Conservation (phyloP, 169 alveolate genomes). For the Cryptosporidium baileyi region DNA sequence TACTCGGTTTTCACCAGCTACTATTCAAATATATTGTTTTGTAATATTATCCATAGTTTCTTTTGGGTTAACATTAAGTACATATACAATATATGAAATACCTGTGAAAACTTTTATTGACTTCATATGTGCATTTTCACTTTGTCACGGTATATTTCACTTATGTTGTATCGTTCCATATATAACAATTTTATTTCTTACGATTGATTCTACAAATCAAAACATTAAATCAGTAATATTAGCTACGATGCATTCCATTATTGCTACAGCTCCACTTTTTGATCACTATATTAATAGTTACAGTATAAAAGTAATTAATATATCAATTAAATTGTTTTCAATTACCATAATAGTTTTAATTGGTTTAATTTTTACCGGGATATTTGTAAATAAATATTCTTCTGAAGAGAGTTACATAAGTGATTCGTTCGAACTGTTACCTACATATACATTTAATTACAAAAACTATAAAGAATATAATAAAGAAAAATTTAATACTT, state of each 20-base stretch:
- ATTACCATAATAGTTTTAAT: constrained; percentile 1
- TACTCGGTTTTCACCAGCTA: constrained; percentile 26
- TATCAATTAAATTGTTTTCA: neutral
- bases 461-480: neutral
- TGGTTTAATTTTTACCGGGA: constrained; percentile 21
- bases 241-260: neutral
- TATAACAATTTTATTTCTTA: neutral
- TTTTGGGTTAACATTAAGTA: constrained; percentile 43
- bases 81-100: constrained; percentile 20
- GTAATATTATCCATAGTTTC: constrained; percentile 33
- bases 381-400: constrained; percentile 16
- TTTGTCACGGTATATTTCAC: constrained; percentile 61
- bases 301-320: neutral
- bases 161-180: constrained; percentile 19
- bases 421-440: constrained; percentile 22
- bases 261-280: constrained; percentile 27
- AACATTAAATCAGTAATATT: neutral
- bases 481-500: neutral
- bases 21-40: constrained; percentile 47
- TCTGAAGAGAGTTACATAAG: neutral
- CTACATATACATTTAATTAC: neutral
- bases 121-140: constrained; percentile 31
- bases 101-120: constrained; percentile 58
- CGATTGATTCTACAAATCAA: neutral
- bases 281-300: constrained; percentile 4